Base-by-base conservation (phyloP, 1,139 yeast species). In the Kodamaea sp. region DNA sequence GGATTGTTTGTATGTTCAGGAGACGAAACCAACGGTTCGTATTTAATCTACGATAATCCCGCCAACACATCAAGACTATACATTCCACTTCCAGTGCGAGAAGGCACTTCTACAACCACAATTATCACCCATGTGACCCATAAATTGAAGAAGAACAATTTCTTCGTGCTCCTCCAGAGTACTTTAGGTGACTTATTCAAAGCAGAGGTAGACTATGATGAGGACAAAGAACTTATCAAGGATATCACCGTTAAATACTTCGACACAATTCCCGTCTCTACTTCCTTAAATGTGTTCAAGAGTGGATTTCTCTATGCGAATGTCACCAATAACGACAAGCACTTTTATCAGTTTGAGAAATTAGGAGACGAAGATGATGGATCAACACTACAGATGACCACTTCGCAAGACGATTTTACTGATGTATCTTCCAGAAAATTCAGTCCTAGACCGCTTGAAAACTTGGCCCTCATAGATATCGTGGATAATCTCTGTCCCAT, bases 151-250 rank as follows among this genome's bases (percentile, higher is more conserved):
- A 82, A 80, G 47, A 63, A 63, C 22, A 66, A 73, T 10, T 86
- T 83, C 47, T 87, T 90, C 48, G 71, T 83, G n/a, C 57, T 92
- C 16, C 47, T 86, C 0, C 97, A 92, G 51, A 76, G 79, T 12
- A 70, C 77, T 26, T 54, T 61, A 9, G 97, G 97, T 9, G 96
- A 88, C 51, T 46, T 88, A n/a, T 85, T 80, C 61, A 88, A 86
- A 51, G 56, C 88, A 6, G 68, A 78, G 4, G 58, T 85, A 3
- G 69, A 64, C 14, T 63, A 48, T 35, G 55, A 59, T 28, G 46
- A 46, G 1, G 72, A 68, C 26, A 63, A 62, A 25, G 75, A 69
- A 26, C 51, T 56, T 2, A 63, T 86, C n/a, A 63, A 70, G 10
- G 44, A 48, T 23, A 51, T 63, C 1, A 42, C 34, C 2, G 43